Evolutionary conservation across 371 early-diverging fungal genomes (phyloP).

Genomic region (Mucor circinelloides): DNA sequence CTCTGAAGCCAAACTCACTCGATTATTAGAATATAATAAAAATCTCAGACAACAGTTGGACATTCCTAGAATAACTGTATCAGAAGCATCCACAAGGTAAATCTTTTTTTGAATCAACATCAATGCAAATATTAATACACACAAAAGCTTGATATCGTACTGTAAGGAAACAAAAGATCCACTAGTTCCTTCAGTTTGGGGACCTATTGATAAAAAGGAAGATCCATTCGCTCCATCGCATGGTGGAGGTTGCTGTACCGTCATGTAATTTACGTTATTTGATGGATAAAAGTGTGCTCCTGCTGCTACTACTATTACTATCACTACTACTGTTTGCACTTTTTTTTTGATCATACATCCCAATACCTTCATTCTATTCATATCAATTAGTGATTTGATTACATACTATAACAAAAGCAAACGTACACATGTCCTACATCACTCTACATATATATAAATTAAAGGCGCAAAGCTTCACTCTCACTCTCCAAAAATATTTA

Average conservation of each 20-base stretch:
- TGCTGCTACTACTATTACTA: background rate
- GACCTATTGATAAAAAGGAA: constrained; percentile 66
- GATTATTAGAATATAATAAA: constrained; percentile 75
- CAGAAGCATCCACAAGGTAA: constrained; percentile 62
- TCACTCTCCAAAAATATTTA: background rate
- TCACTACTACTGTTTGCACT: background rate
- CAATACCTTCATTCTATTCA: background rate
- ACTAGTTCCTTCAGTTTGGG: constrained; percentile 82
- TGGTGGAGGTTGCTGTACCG: constrained; percentile 27
- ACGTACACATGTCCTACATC: background rate
- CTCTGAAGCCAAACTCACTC: constrained; percentile 73
- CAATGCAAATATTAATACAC: constrained; percentile 14
- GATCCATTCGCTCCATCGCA: constrained; percentile 73
- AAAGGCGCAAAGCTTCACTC: too few relatives aligned
- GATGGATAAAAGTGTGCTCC: background rate
- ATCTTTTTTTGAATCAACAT: background rate
- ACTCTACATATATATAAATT: background rate
- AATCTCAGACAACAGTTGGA: constrained; percentile 80
- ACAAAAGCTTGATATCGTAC: constrained; percentile 51
- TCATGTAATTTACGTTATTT: constrained; percentile 27
- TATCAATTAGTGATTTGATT: background rate
- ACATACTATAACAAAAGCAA: background rate
- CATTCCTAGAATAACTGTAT: constrained; percentile 76
- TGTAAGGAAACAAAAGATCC: constrained; percentile 63
- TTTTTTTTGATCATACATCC: background rate